Evolutionary conservation across 1,284 basidiomycete genomes (phyloP), one percentile per base, ranked within the genome.

Genomic region (Takashimella koratensis): DNA sequence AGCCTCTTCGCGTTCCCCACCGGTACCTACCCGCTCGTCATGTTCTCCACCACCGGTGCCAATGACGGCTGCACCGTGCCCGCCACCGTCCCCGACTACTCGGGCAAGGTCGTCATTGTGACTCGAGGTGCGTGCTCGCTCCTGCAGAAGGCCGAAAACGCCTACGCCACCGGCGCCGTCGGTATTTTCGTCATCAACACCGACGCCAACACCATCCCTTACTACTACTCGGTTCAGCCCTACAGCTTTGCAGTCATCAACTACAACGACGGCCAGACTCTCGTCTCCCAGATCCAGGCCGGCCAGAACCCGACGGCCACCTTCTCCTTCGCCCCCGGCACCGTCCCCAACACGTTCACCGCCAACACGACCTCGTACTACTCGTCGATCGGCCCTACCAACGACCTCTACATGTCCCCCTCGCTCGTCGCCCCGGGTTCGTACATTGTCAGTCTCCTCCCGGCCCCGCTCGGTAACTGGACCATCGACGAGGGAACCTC

Each of bases 321-420:
- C 16, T 85, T 85, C 75, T 77, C 77, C 49, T 80, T 81, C 71
- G 72, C 60, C 45, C 72, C 56, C 70, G 78, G 49, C 58, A 78
- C 62, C 67, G 71, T 73, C 64, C 74, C 55, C 63, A 81, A 76
- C 58, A 76, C 77, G 2, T 65, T 64, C 30, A 72, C 65, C 3
- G 84, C 83, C n/a, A 84, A 84, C 19, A 75, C 83, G 25, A 78
- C 83, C 23, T 82, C 82, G 3, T 65, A 67, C n/a, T 85, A 83
- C 71, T 81, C 80, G 3, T 77, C 77, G 41, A 83, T 82, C 58
- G 83, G 83, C 0, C 84, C 84, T 3, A 78, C 82, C 8, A 81
- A 83, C 64, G 84, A 86, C 62, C 76, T 84, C 16, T 64, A 74
- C 68, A 79, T 83, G 66, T 81, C 82, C 56, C 83, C 84, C 6